Evolutionary conservation across 2,329 filamentous ascomycete species (phyloP), one percentile per base, ranked within the genome.

Genomic region (Ophiostoma sp.): DNA sequence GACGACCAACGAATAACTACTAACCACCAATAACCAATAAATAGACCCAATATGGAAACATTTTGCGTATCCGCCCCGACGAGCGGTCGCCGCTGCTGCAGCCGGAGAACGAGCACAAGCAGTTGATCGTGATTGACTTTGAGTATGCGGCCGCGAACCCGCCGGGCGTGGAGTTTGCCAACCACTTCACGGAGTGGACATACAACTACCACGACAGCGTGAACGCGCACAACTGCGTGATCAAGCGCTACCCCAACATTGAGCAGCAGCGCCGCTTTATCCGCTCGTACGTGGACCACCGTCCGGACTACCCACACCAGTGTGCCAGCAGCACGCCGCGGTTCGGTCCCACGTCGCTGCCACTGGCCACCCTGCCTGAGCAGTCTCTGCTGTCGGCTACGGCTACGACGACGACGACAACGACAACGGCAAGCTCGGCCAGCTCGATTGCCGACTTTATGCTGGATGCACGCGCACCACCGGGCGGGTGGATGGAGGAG

Each of bases 181-280:
- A 99, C 77, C 95, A 99, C 78, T 99, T 99, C 78, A 91, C 92
- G 0, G 95, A 99, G 79, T 99, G 95, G 95, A 91, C 92, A 74
- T 98, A 98, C 82, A 94, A 99, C 79, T 99, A 99, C 78, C 93
- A 97, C 76, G 88, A 95, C 75, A 78, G 86, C 3, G 80, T 81
- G 41, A 79, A 79, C 44, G 81, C 92, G 0, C 87, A 86, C 80
- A 85, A 82, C 40, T 94, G 91, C 82, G 87, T 89, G 74, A 85
- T 85, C 5, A 79, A 81, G 67, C 78, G 80, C 67, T 99, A 97
- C 78, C 95, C 95, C 0, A 92, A 83, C 0, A 79, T 83, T 0
- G 90, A 93, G 68, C 89, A 97, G 77, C 95, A 97, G 76, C 84
- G 85, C 70, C 89, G 90, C 47, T 97, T 97, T 78, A 83, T 99